Conservation (phyloP, 805 yeast genomes). For the Cyberlindnera galapagoensis region DNA sequence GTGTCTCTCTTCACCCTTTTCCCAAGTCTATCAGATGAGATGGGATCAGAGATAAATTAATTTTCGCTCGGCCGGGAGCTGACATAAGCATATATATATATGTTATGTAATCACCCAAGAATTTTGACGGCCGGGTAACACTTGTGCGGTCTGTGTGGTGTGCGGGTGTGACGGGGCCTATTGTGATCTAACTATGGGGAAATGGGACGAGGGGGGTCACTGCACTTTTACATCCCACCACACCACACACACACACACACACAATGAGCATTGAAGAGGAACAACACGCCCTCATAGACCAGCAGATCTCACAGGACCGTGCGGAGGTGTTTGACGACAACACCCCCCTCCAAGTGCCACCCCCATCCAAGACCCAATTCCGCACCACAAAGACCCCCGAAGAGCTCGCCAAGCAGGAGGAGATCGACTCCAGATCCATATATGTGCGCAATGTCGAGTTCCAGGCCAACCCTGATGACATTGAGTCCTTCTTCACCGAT, state of each 20-base stretch:
- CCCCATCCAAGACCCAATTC: background rate
- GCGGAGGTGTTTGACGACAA: slow-evolving; percentile 5
- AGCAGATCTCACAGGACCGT: slow-evolving; percentile 6
- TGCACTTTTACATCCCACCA: background rate
- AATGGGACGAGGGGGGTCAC: too few relatives aligned
- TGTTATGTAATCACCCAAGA: too few relatives aligned
- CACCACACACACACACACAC: background rate
- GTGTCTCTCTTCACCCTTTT: too few relatives aligned
- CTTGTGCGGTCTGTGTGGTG: too few relatives aligned
- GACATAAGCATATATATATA: too few relatives aligned
- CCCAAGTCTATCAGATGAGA: too few relatives aligned
- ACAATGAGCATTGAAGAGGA: slow-evolving; percentile 4
- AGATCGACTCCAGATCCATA: slow-evolving; percentile 45
- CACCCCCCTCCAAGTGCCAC: slow-evolving; percentile 3
- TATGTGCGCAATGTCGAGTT: slow-evolving; percentile 47
- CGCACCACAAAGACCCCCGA: slow-evolving; percentile 21
- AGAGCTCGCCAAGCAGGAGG: slow-evolving; percentile 31
- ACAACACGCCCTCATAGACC: slow-evolving; percentile 6
- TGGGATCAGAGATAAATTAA: too few relatives aligned
- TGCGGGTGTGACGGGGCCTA: too few relatives aligned
- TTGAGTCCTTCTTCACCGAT: slow-evolving; percentile 39
- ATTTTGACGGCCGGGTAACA: too few relatives aligned
- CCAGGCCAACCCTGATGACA: slow-evolving; percentile 41
- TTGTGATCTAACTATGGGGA: too few relatives aligned
- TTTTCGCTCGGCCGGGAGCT: too few relatives aligned